These are phyloP conservation scores for Entonaema liquescens DNA, from an alignment of 495 filamentous ascomycete genomes.

Conservation along the genomic window DNA sequence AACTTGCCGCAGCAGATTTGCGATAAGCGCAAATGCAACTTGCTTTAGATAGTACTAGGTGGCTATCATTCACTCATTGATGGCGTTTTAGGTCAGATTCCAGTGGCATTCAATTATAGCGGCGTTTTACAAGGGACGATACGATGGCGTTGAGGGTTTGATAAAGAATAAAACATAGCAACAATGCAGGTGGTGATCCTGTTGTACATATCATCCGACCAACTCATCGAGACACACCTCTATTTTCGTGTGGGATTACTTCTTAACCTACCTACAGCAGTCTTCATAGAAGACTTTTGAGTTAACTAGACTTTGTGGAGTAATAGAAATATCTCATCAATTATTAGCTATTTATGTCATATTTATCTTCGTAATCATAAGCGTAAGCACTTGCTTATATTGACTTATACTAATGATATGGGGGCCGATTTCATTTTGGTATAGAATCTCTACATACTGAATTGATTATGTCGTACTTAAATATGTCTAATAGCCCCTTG, in stretches of 20 bases:
- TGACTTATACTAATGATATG: not conserved
- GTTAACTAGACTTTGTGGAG: not conserved
- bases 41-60: not conserved
- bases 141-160: constrained; percentile 34
- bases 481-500: not conserved
- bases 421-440: too few relatives aligned
- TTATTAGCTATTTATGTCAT: not conserved
- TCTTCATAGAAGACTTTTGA: not conserved
- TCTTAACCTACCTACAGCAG: not conserved
- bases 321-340: not conserved
- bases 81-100: constrained; percentile 38
- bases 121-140: constrained; percentile 16
- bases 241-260: not conserved
- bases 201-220: constrained; percentile 28
- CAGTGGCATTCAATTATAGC: constrained; percentile 17
- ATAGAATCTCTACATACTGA: not conserved
- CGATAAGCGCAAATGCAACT: constrained; percentile 15
- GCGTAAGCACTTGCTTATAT: not conserved
- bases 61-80: constrained; percentile 39
- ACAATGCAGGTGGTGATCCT: not conserved
- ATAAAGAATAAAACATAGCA: constrained; percentile 2
- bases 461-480: not conserved
- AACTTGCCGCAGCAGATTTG: constrained; percentile 48
- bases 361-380: not conserved
- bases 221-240: not conserved